Evolutionary conservation across 1,284 basidiomycete species (phyloP), one percentile per base, ranked within the genome.

Genomic region (Lignosus rhinocerotis): DNA sequence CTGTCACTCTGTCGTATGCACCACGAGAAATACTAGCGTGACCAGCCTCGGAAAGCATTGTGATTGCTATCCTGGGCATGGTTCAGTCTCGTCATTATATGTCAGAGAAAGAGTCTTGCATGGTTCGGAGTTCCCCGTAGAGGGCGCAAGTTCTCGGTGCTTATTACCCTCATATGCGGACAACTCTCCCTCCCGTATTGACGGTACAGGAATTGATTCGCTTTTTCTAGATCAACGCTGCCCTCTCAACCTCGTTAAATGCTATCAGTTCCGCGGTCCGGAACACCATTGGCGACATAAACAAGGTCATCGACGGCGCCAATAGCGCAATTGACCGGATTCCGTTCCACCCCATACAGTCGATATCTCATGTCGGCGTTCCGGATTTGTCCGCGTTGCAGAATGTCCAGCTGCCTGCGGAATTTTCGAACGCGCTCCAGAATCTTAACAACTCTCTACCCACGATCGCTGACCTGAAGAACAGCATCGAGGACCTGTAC

Each of bases 361-460:
- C 48, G 78, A 87, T 59, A 84, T 91, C 92, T 2, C 80, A 86
- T 55, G 85, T 96, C 67, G 74, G 78, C 59, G 80, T 93, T 45
- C 92, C 94, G 1, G 83, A 84, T 60, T 80, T 97, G 38, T 75
- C 82, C 55, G 77, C 82, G 3, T 79, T 98, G 43, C 77, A 88
- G 61, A 94, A 94, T 66, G 84, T 98, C 55, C 84, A 83, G 3
- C 81, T 98, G 17, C 94, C 95, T 0, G 82, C 85, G n/a, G 84
- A 84, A 32, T 90, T 98, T 70, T 79, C 91, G 69, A 78, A 88
- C 58, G 76, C 87, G 0, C 79, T 98, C 45, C 78, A 81, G 16
- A 80, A 81, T 48, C 83, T 98, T 38, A 98, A 97, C 72, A 78
- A 77, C 47, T 88, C 90, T 1, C 73, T 99, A 12, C 96, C 96